Evolutionary conservation across 169 alveolate species (phyloP), one percentile per base, ranked within the genome.

Genomic region (Plasmodium malariae): DNA sequence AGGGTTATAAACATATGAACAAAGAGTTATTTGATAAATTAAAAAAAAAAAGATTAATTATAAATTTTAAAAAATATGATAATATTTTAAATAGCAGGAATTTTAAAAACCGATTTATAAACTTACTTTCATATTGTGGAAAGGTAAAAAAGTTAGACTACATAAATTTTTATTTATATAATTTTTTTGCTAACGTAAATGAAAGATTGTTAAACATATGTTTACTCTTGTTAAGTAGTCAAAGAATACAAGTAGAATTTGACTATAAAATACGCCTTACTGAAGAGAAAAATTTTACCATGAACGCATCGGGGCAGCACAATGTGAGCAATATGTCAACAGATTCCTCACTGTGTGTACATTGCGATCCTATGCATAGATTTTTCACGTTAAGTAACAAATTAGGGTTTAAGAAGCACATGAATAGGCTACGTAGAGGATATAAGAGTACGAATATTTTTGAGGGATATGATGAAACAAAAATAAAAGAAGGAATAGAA

Each of bases 111-210:
- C 14, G 7, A 11, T 37, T 59, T 30, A 49, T 74, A 12, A 19
- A 59, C 0, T 2, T 74, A 0, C 73, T 74, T 14, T 43, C 37
- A 5, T n/a, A 43, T 11, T 74, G 88, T 28, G 88, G 88, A 1
- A 24, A 30, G 9, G 59, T 74, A 17, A 40, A 74, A 65, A 74
- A 57, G 17, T 40, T 74, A 63, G 54, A 12, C 9, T n/a, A 57
- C 45, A 37, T 59, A 11, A 48, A 74, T 63, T 63, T 74, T 57
- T 74, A 74, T 63, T 59, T 74, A 0, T 74, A 48, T 59, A 74
- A 74, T 40, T 3, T 43, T 12, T 26, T 30, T 40, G 1, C 65
- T 36, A 37, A 34, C 0, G 17, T 57, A 24, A 49, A n/a, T 26
- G 74, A 59, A 28, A 21, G 19, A 2, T n/a, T 28, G 4, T 2